Evolutionary conservation across 148 eudicot species (phyloP).

Genomic region (Camellia japonica): DNA sequence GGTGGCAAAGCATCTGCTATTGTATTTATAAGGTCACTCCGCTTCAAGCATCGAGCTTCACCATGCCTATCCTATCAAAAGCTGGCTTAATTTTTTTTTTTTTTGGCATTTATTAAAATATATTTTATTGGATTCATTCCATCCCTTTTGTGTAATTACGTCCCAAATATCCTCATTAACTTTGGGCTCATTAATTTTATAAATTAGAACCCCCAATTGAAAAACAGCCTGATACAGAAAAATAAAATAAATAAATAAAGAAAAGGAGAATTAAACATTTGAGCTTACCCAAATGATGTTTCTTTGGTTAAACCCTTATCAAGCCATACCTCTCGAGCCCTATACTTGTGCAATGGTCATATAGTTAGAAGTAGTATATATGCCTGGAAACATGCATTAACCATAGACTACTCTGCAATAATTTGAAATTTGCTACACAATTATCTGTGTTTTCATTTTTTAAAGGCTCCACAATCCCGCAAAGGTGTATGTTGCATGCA

Average conservation of each 20-base stretch:
- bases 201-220: not conserved
- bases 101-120: too few species aligned
- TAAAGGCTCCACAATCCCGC: too few species aligned
- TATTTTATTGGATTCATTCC: too few species aligned
- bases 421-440: too few species aligned
- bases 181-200: not conserved
- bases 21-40: constrained; percentile 39
- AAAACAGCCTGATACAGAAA: not conserved
- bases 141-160: too few species aligned
- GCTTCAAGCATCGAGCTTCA: constrained; percentile 45
- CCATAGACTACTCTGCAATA: too few species aligned
- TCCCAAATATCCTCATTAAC: too few species aligned
- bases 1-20: constrained; percentile 47
- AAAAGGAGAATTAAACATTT: not conserved
- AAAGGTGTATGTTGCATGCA: too few species aligned
- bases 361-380: not conserved
- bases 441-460: too few species aligned
- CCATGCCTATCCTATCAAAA: constrained; percentile 8
- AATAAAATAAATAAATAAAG: not conserved
- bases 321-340: constrained; percentile 16
- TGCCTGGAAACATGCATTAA: not conserved
- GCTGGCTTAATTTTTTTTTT: too few species aligned
- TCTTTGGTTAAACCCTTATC: constrained; percentile 2
- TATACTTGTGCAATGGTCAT: not conserved
- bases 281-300: not conserved